Evolutionary conservation across 768 basidiomycete species (phyloP).

Genomic region (Fibroporia radiculosa): DNA sequence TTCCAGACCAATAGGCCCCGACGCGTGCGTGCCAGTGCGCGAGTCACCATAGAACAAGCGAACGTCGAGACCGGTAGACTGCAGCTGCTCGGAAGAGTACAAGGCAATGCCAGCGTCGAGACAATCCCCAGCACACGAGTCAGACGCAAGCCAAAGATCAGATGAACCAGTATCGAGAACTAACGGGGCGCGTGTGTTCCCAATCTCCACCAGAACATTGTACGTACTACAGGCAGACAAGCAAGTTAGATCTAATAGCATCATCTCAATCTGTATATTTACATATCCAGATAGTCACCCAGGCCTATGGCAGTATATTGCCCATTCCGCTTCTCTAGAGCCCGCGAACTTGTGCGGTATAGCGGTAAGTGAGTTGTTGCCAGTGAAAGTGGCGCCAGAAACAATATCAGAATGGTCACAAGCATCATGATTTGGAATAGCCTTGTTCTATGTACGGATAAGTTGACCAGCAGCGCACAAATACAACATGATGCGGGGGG

Average conservation of each 20-base stretch:
- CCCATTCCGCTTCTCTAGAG: slow-evolving; percentile 11
- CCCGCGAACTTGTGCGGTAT: background rate
- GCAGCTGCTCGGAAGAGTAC: slow-evolving; percentile 45
- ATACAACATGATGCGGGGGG: background rate
- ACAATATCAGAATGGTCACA: background rate
- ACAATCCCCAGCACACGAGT: slow-evolving; percentile 40
- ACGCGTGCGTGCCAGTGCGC: slow-evolving; percentile 57
- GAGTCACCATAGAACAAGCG: slow-evolving; percentile 66
- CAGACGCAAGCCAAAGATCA: slow-evolving; percentile 67
- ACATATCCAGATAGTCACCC: slow-evolving; percentile 60
- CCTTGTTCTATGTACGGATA: no score
- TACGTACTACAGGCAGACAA: slow-evolving; percentile 41
- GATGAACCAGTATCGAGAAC: slow-evolving; percentile 76
- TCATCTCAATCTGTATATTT: slow-evolving; percentile 19
- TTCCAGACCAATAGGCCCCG: slow-evolving; percentile 56
- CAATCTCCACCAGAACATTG: slow-evolving; percentile 51
- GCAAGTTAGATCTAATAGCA: background rate
- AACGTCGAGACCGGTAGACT: slow-evolving; percentile 37
- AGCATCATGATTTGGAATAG: background rate
- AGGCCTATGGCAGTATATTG: slow-evolving; percentile 39
- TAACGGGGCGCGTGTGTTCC: slow-evolving; percentile 42
- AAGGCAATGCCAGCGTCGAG: slow-evolving; percentile 32
- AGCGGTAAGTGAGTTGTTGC: slow-evolving; percentile 11
- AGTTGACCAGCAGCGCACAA: no score
- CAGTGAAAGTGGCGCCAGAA: background rate